Evolutionary conservation across 352 stramenopile species (phyloP), one percentile per base, ranked within the genome.

Genomic region (Phytophthora palmivora): DNA sequence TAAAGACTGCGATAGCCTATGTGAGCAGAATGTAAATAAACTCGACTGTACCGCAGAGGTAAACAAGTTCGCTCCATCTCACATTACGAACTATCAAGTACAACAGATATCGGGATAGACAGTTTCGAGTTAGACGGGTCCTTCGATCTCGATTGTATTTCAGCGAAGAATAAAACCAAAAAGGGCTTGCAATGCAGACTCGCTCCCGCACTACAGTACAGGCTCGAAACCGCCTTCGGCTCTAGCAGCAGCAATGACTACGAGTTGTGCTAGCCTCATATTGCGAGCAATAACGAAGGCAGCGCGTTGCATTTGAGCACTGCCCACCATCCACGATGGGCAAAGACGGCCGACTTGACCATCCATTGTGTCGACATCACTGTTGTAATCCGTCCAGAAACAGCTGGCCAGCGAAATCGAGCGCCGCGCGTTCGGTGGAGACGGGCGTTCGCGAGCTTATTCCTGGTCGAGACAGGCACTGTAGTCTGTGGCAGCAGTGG

Each of bases 401-500:
- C 63, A 71, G 48, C 56, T 67, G 63, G 28, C 8, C 26, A 6
- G 28, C 28, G 10, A 68, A 63, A 58, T 36, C 43, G 34, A 50
- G 51, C 53, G 38, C 14, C 30, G 34, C 45, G 21, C 33, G 50
- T 51, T 57, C 44, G 30, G 5, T 32, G 54, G 41, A 66, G 55
- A 70, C 61, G 54, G 41, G 39, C 38, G 46, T 19, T 5, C 6
- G 10, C 30, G 28, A 57, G n/a, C 51, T 53, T 63, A 49, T 58
- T 57, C 43, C 22, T 37, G 10, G 11, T 18, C 49, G 26, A 50
- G 26, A 44, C 9, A 48, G 37, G 34, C 15, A 16, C 12, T 9
- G 8, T n/a, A 34, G 6, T 30, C n/a, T 34, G 37, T 32, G 34
- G 32, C 38, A 44, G 44, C 14, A 34, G 10, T 34, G 30, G 7